Percentiles rank a stretch among this genome's conserved stretches.
phyloP scores from a whole-genome alignment of 169 alveolate species.

The Plasmodium coatneyi region DNA sequence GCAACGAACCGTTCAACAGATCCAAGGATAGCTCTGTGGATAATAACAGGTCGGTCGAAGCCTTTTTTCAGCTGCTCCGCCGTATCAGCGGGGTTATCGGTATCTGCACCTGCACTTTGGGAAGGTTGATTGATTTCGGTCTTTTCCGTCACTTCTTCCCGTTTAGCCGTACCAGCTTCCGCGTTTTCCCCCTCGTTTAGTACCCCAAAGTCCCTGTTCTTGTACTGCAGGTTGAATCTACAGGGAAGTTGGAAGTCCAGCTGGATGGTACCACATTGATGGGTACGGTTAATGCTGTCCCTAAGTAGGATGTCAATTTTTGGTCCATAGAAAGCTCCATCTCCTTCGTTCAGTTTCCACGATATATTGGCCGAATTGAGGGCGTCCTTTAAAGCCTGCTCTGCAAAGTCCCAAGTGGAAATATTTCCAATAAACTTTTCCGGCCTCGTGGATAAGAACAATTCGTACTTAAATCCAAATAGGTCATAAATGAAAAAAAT shows the following conservation, averaged over 20 bases:
- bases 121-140: no score
- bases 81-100: background rate
- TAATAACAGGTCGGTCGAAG: slow-evolving; percentile 97
- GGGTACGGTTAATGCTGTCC: slow-evolving; percentile 97
- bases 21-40: slow-evolving; percentile 99
- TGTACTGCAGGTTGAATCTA: slow-evolving; percentile 96
- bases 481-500: slow-evolving; percentile 93
- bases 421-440: slow-evolving; percentile 95
- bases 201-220: slow-evolving; percentile 89
- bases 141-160: background rate
- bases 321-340: slow-evolving; percentile 99
- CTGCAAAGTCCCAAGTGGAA: slow-evolving; percentile 97
- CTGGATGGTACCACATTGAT: slow-evolving; percentile 99
- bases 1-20: slow-evolving; percentile 97
- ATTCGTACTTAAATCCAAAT: slow-evolving; percentile 94
- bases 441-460: slow-evolving; percentile 98
- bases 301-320: slow-evolving; percentile 97
- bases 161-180: background rate
- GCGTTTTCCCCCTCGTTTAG: slow-evolving; percentile 30
- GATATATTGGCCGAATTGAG: slow-evolving; percentile 92
- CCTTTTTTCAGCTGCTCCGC: slow-evolving; percentile 83
- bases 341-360: slow-evolving; percentile 98
- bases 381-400: slow-evolving; percentile 93
- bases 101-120: background rate
- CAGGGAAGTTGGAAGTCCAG: slow-evolving; percentile 99